These are phyloP conservation scores for Phytopythium kandeliae DNA, from an alignment of 352 stramenopile genomes.

Conservation along the genomic window DNA sequence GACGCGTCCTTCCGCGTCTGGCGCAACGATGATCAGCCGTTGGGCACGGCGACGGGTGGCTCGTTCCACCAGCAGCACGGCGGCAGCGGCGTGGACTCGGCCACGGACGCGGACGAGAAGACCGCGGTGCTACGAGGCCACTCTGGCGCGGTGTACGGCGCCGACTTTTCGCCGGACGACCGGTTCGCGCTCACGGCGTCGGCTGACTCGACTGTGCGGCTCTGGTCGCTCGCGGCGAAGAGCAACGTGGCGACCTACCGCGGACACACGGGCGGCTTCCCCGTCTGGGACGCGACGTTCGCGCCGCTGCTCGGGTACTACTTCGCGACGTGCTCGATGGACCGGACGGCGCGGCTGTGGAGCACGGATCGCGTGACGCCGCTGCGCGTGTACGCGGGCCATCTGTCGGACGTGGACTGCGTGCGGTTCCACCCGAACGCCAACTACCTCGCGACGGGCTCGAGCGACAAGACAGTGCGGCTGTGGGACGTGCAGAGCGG, in stretches of 20 bases:
- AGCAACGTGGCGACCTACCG: conserved; percentile 76
- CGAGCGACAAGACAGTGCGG: conserved; percentile 92
- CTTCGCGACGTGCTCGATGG: conserved; percentile 92
- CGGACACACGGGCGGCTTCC: conserved; percentile 55
- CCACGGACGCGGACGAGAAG: conserved; percentile 66
- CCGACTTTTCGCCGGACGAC: conserved; percentile 83
- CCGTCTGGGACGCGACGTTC: conserved; percentile 92
- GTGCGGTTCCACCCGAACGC: conserved; percentile 94
- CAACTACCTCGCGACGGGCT: conserved; percentile 93
- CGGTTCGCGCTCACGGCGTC: conserved; percentile 79
- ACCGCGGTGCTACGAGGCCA: conserved; percentile 69
- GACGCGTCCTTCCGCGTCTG: conserved; percentile 76
- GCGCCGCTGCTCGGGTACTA: conserved; percentile 88
- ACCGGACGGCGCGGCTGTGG: conserved; percentile 92
- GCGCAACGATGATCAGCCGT: conserved; percentile 72
- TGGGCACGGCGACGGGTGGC: conserved; percentile 52
- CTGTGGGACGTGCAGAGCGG: conserved; percentile 94
- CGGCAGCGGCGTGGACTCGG: conserved; percentile 9
- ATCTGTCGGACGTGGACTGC: conserved; percentile 90
- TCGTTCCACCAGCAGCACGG: conserved; percentile 47
- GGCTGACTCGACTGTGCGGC: conserved; percentile 69
- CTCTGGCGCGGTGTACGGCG: conserved; percentile 78
- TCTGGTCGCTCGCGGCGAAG: conserved; percentile 84
- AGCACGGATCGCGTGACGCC: conserved; percentile 89
- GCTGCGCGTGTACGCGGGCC: conserved; percentile 91